A percentile compares a stretch with the other conserved stretches of the same genome.
phyloP scores from a whole-genome alignment of 495 filamentous ascomycete species.

The Penicillium salamii region DNA sequence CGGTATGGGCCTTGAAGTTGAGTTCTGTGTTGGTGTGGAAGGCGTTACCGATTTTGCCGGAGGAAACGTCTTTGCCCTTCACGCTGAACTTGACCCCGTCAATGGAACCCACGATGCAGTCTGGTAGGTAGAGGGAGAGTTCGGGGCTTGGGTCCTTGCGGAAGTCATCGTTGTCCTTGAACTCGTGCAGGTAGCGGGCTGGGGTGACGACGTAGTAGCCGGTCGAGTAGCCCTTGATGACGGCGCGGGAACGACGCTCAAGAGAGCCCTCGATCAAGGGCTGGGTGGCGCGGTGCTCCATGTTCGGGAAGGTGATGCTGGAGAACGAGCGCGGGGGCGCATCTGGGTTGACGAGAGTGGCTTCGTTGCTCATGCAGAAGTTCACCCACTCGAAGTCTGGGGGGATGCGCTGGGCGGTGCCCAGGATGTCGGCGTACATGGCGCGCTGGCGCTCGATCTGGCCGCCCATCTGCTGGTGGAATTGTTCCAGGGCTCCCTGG shows the following conservation, averaged over 20 bases:
- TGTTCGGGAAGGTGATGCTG: constrained; percentile 80
- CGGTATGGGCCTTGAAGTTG: constrained; percentile 69
- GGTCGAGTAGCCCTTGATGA: constrained; percentile 73
- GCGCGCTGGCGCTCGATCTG: constrained; percentile 77
- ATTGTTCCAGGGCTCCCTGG: constrained; percentile 75
- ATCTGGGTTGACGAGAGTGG: constrained; percentile 76
- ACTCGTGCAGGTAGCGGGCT: constrained; percentile 86
- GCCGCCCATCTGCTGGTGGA: constrained; percentile 70
- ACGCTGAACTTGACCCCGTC: constrained; percentile 83
- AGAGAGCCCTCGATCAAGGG: constrained; percentile 82
- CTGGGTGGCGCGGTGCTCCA: constrained; percentile 74
- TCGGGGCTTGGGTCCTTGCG: constrained; percentile 79
- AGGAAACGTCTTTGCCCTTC: constrained; percentile 84
- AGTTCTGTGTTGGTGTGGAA: constrained; percentile 62
- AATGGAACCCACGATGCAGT: constrained; percentile 74
- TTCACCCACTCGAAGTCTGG: constrained; percentile 91
- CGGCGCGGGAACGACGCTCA: constrained; percentile 79
- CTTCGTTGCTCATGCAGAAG: constrained; percentile 66
- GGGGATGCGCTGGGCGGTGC: constrained; percentile 72
- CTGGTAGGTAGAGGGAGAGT: constrained; percentile 86
- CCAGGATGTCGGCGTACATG: constrained; percentile 81
- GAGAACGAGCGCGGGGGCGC: constrained; percentile 67
- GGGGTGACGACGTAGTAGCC: constrained; percentile 89
- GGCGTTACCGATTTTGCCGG: constrained; percentile 56
- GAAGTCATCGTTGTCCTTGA: constrained; percentile 87